These are phyloP conservation scores for Scheffersomyces spartinae DNA, from an alignment of 805 yeast genomes.

Conservation along the genomic window DNA sequence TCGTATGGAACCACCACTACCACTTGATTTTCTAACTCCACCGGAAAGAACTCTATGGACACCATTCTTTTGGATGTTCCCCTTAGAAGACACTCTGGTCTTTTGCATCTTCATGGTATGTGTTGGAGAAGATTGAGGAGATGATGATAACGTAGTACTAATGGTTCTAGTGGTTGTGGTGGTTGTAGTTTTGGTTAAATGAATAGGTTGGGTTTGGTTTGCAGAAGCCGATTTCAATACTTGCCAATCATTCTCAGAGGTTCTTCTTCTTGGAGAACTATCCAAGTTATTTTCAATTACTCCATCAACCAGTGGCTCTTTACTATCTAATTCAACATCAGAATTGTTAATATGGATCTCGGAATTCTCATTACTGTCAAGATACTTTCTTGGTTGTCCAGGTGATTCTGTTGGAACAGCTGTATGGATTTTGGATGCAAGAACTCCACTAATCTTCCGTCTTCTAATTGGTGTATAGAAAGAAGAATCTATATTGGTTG, in stretches of 20 bases:
- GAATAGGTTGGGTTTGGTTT: constrained; percentile 20
- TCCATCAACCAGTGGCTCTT: constrained; percentile 3
- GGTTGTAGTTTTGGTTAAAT: constrained; percentile 30
- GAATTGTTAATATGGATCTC: constrained; percentile 5
- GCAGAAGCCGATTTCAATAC: constrained; percentile 27
- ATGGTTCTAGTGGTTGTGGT: constrained; percentile 41
- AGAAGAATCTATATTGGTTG: constrained; percentile 31
- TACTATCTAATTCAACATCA: constrained; percentile 3
- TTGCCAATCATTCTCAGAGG: constrained; percentile 20
- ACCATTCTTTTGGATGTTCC: too few species aligned
- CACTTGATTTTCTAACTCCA: too few species aligned
- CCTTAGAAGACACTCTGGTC: too few species aligned
- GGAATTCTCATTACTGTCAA: constrained; percentile 17
- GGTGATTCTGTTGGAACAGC: constrained; percentile 91
- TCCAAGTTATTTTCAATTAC: too few species aligned
- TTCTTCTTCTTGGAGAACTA: constrained; percentile 15
- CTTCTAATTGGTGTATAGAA: constrained; percentile 70
- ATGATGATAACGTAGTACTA: constrained; percentile 25
- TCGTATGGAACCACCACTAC: too few species aligned
- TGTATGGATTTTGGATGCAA: constrained; percentile 53
- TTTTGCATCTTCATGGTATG: too few species aligned
- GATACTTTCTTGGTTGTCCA: constrained; percentile 85
- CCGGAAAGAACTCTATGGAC: too few species aligned
- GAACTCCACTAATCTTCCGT: constrained; percentile 52
- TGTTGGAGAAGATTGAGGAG: too few species aligned